Base-by-base conservation (phyloP, 768 basidiomycete genomes). In the Mycena olivaceomarginata region DNA sequence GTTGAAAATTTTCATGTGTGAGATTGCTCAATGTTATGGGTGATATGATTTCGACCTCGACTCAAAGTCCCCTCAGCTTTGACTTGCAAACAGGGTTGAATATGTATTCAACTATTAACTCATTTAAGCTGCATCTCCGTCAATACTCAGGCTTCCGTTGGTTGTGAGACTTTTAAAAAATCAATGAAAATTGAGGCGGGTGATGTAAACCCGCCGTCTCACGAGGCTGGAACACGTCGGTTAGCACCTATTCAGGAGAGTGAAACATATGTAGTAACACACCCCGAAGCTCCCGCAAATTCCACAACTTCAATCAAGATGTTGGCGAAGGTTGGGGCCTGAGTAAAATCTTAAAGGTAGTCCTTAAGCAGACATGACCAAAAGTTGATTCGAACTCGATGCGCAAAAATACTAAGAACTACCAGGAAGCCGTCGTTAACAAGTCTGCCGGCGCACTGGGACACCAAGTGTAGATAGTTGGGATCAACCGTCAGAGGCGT, bases 1-100 rank as follows among this genome's bases (percentile, higher is more conserved):
- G n/a, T n/a, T n/a, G n/a, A n/a, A n/a, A n/a, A n/a, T n/a, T n/a
- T n/a, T n/a, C n/a, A n/a, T n/a, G n/a, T n/a, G n/a, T n/a, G n/a
- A n/a, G n/a, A n/a, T n/a, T n/a, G n/a, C n/a, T n/a, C 12, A 43
- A 51, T 51, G 48, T 51, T 51, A 51, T 16, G 12, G 48, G 43
- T 56, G 53, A 56, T 56, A 56, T 56, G 53, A 56, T 56, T 56
- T 56, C 53, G 53, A 56, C 53, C 20, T 56, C 53, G 53, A 56
- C n/a, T 56, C n/a, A 56, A 56, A 56, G 53, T 56, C 53, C 53
- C 53, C 5, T 56, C 53, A 56, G 53, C 53, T 22, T 56, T 56
- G 53, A 56, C 53, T 56, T 56, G 53, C 53, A 56, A 56, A 56
- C 53, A 56, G 18, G 53, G 53, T 22, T 18, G 53, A 56, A 22